Evolutionary conservation across 768 basidiomycete genomes (phyloP).

Genomic region (Sutorius australiensis): DNA sequence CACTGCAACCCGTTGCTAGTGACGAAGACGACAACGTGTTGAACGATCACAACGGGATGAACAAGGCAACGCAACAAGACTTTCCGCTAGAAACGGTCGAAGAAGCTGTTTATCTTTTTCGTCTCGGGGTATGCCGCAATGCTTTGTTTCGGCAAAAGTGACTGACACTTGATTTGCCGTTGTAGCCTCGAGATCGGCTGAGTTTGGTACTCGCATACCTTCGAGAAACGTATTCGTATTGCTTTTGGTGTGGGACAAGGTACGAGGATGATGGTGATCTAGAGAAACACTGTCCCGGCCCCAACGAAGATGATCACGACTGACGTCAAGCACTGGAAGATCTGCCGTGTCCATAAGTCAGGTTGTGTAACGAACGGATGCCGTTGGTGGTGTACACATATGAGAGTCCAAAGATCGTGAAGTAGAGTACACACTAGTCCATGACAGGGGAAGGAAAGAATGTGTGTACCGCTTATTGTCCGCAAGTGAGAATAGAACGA

Average conservation of each 20-base stretch:
- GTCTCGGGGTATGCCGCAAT: slow-evolving; percentile 49
- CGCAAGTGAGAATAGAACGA: background rate
- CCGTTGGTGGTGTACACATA: slow-evolving; percentile 30
- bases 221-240: slow-evolving; percentile 68
- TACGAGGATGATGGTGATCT: slow-evolving; percentile 63
- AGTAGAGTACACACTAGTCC: slow-evolving; percentile 21
- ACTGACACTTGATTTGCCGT: slow-evolving; percentile 12
- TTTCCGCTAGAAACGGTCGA: slow-evolving; percentile 56
- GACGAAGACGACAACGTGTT: slow-evolving; percentile 35
- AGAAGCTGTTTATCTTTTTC: slow-evolving; percentile 65
- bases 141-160: slow-evolving; percentile 2
- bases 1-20: slow-evolving; percentile 47
- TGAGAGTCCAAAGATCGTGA: slow-evolving; percentile 25
- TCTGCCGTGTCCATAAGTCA: background rate
- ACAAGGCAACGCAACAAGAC: slow-evolving; percentile 27
- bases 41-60: slow-evolving; percentile 14
- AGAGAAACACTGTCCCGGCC: slow-evolving; percentile 65
- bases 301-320: slow-evolving; percentile 76
- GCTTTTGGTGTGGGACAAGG: slow-evolving; percentile 85
- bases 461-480: slow-evolving; percentile 1
- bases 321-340: slow-evolving; percentile 32
- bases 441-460: slow-evolving; percentile 14
- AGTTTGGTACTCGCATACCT: slow-evolving; percentile 67
- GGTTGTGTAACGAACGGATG: slow-evolving; percentile 16
- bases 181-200: slow-evolving; percentile 68